Percentiles rank a stretch among this genome's conserved stretches.
phyloP scores from a whole-genome alignment of 1,284 basidiomycete species.

The Ustilago bromivora region DNA sequence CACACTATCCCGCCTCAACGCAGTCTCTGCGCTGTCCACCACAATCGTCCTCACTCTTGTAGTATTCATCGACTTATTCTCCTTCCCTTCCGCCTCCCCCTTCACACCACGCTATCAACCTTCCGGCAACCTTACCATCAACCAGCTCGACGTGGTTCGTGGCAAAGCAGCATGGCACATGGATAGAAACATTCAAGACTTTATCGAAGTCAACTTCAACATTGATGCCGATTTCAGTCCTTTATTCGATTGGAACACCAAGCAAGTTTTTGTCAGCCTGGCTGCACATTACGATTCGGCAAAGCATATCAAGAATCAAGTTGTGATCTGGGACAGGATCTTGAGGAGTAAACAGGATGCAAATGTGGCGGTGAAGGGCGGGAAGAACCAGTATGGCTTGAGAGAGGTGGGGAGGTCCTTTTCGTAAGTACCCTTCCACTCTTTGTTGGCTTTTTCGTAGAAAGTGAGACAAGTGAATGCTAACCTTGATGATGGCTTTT shows the following conservation, averaged over 20 bases:
- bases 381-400: conserved; percentile 86
- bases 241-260: conserved; percentile 93
- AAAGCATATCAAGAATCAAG: conserved; percentile 76
- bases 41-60: conserved; percentile 75
- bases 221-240: conserved; percentile 77
- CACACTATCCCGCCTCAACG: conserved; percentile 78
- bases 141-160: conserved; percentile 73
- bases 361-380: conserved; percentile 75
- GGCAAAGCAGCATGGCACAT: conserved; percentile 53
- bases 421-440: conserved; percentile 74
- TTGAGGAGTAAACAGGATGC: conserved; percentile 82
- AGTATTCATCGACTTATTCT: conserved; percentile 59
- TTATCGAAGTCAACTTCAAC: conserved; percentile 51
- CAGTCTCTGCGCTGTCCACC: conserved; percentile 76
- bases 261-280: conserved; percentile 81
- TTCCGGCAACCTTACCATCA: conserved; percentile 75
- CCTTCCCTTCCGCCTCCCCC: conserved; percentile 19
- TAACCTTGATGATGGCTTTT: conserved; percentile 5
- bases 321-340: conserved; percentile 92
- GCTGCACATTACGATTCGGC: conserved; percentile 48
- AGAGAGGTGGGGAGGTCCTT: conserved; percentile 81
- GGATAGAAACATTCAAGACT: conserved; percentile 61
- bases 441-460: neutral
- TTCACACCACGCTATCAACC: conserved; percentile 63
- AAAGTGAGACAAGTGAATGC: neutral